phyloP scores from a whole-genome alignment of 805 yeast genomes.

The Starmerella cellae region DNA sequence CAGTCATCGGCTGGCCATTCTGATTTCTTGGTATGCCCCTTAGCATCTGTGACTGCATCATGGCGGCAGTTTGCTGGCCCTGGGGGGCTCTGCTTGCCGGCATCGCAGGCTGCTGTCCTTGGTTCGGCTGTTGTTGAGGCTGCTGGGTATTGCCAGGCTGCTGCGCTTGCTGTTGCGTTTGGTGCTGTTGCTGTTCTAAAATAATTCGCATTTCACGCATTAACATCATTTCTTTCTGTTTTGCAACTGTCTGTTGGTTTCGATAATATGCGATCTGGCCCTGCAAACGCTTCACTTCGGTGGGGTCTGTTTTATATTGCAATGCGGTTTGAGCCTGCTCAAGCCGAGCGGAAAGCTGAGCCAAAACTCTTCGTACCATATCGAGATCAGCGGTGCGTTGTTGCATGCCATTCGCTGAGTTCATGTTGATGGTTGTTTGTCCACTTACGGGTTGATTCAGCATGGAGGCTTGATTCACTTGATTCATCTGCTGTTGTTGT shows the following conservation, averaged over 20 bases:
- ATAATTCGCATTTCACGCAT: conserved; percentile 14
- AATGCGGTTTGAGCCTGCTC: conserved; percentile 14
- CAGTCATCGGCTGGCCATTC: conserved; percentile 15
- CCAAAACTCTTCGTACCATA: conserved; percentile 15
- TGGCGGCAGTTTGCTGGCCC: conserved; percentile 16
- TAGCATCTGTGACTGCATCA: conserved; percentile 13
- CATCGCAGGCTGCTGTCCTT: neutral
- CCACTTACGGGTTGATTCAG: conserved; percentile 10
- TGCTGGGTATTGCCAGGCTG: neutral
- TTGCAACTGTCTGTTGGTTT: conserved; percentile 14
- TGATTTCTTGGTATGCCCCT: conserved; percentile 14
- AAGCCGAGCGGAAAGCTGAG: conserved; percentile 11
- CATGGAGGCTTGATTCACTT: conserved; percentile 9
- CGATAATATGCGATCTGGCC: conserved; percentile 13
- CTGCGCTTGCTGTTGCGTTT: conserved; percentile 2
- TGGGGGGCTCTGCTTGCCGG: conserved; percentile 12
- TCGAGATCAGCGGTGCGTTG: conserved; percentile 20
- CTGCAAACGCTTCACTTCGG: conserved; percentile 14
- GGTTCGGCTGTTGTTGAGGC: neutral
- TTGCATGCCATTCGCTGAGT: conserved; percentile 17
- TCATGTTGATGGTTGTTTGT: conserved; percentile 14
- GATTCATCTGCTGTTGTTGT: conserved; percentile 17
- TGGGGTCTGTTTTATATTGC: conserved; percentile 8
- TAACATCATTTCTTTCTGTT: conserved; percentile 18
- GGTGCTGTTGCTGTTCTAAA: conserved; percentile 11